A percentile compares a stretch with the other conserved stretches of the same genome.
Conservation (phyloP, 768 basidiomycete genomes). For the Russula sp. region DNA sequence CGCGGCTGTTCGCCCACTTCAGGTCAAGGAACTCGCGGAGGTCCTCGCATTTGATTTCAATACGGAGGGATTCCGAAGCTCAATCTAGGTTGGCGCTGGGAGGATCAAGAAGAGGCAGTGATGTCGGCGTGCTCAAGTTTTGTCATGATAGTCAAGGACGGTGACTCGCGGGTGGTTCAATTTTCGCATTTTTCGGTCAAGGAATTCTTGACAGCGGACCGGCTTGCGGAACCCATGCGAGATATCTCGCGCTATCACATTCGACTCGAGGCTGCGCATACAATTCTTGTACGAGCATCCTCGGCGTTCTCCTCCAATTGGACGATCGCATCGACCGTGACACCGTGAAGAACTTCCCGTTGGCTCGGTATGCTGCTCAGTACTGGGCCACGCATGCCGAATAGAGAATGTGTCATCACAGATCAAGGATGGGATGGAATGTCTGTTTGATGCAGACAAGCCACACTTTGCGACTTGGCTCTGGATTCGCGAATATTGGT, state of each 20-base stretch:
- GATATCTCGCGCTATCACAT: neutral
- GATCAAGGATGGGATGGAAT: neutral
- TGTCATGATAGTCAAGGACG: no score
- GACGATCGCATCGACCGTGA: neutral
- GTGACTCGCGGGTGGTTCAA: neutral
- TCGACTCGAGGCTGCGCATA: neutral
- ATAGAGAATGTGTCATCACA: neutral
- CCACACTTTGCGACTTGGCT: neutral
- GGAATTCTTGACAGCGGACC: neutral
- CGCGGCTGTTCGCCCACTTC: neutral
- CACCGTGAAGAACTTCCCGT: neutral
- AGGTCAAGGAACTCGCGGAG: neutral
- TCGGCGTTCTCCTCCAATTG: neutral
- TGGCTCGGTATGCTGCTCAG: neutral
- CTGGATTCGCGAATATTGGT: neutral
- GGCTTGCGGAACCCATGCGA: neutral
- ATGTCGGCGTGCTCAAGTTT: no score
- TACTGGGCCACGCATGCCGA: neutral
- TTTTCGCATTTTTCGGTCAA: neutral
- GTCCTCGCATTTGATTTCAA: neutral
- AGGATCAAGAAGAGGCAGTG: no score
- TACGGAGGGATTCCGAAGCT: neutral
- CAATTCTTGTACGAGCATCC: neutral
- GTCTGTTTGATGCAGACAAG: neutral
- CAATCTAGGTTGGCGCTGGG: neutral